A percentile compares a stretch with the other conserved stretches of the same genome.
Evolutionary conservation across 108 stramenopile genomes (phyloP).

Genomic region (Hondaea fermentalgiana): DNA sequence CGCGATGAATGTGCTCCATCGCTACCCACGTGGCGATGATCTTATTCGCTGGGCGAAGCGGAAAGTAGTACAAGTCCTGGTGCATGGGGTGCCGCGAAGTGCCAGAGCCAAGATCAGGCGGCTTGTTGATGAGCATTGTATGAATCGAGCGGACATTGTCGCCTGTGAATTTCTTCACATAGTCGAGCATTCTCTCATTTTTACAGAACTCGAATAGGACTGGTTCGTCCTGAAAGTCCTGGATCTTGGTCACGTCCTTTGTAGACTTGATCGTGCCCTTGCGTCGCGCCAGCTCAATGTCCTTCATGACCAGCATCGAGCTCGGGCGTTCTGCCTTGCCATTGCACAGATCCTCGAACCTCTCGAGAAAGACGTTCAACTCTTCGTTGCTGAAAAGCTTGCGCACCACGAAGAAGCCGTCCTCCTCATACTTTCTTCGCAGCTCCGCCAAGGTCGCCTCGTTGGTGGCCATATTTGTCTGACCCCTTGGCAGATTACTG

Average conservation of each 20-base stretch:
- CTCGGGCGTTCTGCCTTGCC: neutral
- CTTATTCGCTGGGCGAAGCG: neutral
- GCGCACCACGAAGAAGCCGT: neutral
- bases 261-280: neutral
- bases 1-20: neutral
- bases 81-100: constrained; percentile 5
- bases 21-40: constrained; percentile 1
- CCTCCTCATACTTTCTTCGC: neutral
- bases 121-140: constrained; percentile 16
- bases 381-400: neutral
- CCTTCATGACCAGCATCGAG: neutral
- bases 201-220: neutral
- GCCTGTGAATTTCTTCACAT: neutral
- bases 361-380: neutral
- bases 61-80: constrained; percentile 3
- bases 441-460: neutral
- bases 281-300: neutral
- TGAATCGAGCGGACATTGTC: neutral
- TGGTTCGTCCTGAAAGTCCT: neutral
- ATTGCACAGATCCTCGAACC: neutral
- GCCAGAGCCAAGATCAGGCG: neutral
- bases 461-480: no score
- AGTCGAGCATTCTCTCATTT: neutral
- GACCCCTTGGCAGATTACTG: no score
- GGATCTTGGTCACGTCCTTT: neutral